Percentiles rank a stretch among this genome's conserved stretches.
Evolutionary conservation across 176 grass and related monocot genomes (phyloP).

Genomic region (Juncus effusus): DNA sequence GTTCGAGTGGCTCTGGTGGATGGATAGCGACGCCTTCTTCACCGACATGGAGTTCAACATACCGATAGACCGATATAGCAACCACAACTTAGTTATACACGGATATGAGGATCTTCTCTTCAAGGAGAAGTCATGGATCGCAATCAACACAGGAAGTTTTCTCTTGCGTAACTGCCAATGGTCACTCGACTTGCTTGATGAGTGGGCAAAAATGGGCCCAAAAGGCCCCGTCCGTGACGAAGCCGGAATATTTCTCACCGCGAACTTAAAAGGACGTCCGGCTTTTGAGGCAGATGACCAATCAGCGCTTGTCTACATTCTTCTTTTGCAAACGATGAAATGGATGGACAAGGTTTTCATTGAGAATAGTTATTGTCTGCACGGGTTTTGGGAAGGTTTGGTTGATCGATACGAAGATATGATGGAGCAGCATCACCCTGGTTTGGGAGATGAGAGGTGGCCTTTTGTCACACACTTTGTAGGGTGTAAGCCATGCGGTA

Average conservation of each 20-base stretch:
- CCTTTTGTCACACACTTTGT: constrained; percentile 50
- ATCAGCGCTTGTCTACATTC: constrained; percentile 41
- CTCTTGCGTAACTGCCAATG: constrained; percentile 50
- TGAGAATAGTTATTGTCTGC: constrained; percentile 40
- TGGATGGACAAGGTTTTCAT: constrained; percentile 36
- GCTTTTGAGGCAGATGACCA: constrained; percentile 46
- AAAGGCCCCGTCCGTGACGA: constrained; percentile 32
- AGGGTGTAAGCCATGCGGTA: constrained; percentile 47
- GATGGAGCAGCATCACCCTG: constrained; percentile 39
- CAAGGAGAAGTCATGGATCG: constrained; percentile 38
- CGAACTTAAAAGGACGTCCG: constrained; percentile 28
- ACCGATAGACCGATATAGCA: constrained; percentile 29
- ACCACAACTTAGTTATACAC: constrained; percentile 38
- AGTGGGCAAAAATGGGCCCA: constrained; percentile 40
- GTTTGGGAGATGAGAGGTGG: constrained; percentile 45
- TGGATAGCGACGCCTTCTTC: constrained; percentile 49
- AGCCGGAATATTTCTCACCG: constrained; percentile 27
- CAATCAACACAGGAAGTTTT: constrained; percentile 44
- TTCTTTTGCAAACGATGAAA: constrained; percentile 24
- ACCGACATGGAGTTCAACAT: constrained; percentile 48
- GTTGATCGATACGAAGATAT: constrained; percentile 43
- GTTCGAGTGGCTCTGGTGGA: constrained; percentile 52
- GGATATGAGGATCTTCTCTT: constrained; percentile 36
- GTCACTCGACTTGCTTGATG: constrained; percentile 40
- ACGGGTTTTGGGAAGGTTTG: constrained; percentile 40